Conservation (phyloP, 768 basidiomycete species). For the Boletellus sp. region DNA sequence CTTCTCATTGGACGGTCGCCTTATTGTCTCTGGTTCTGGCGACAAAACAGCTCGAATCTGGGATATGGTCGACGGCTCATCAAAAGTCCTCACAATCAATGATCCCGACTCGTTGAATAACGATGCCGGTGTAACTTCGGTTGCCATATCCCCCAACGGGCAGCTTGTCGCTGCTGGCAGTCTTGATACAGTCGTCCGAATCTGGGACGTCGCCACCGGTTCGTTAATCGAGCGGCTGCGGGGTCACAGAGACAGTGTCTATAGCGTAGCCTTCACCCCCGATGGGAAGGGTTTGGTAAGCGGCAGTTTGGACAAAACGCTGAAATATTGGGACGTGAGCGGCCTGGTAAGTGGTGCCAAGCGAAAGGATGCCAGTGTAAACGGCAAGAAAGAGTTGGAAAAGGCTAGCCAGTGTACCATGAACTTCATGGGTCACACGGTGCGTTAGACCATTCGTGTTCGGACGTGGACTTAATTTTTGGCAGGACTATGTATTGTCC, state of each 20-base stretch:
- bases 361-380: constrained; percentile 35
- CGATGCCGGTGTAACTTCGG: constrained; percentile 73
- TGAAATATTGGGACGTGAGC: constrained; percentile 82
- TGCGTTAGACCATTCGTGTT: constrained; percentile 28
- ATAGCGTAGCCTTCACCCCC: constrained; percentile 88
- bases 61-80: constrained; percentile 46
- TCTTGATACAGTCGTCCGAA: constrained; percentile 72
- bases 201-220: constrained; percentile 73
- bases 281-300: constrained; percentile 87
- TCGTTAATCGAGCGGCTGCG: constrained; percentile 65
- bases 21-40: constrained; percentile 88
- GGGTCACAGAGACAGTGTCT: constrained; percentile 83
- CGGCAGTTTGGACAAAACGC: constrained; percentile 84
- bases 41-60: constrained; percentile 69
- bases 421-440: constrained; percentile 89
- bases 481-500: constrained; percentile 66
- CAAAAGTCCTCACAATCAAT: constrained; percentile 36
- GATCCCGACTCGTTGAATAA: constrained; percentile 47
- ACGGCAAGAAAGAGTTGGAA: constrained; percentile 48
- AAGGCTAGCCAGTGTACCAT: constrained; percentile 61
- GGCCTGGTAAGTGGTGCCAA: constrained; percentile 30
- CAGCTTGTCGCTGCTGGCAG: constrained; percentile 62
- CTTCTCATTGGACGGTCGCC: constrained; percentile 81
- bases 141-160: constrained; percentile 76
- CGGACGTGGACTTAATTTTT: background rate